Percentiles rank a stretch among this genome's conserved stretches.
phyloP scores from a whole-genome alignment of 768 basidiomycete genomes.

The Tricholoma terreum region DNA sequence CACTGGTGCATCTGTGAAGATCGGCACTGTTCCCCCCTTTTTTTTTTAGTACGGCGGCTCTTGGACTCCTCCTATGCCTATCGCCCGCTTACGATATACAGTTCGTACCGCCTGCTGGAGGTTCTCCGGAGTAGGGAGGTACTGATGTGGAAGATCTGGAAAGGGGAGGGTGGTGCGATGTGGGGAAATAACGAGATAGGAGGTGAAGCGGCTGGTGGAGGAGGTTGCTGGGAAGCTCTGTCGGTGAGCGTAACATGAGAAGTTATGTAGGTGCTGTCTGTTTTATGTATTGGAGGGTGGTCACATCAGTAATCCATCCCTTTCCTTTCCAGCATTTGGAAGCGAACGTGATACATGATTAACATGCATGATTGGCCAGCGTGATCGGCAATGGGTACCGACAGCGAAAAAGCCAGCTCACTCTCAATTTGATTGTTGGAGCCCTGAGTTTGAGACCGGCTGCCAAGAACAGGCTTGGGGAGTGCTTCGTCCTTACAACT shows the following conservation, averaged over 20 bases:
- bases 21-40: constrained; percentile 74
- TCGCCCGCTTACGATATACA: constrained; percentile 65
- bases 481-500: too few relatives aligned
- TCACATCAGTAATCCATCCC: too few relatives aligned
- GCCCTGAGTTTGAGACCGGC: too few relatives aligned
- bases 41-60: constrained; percentile 66
- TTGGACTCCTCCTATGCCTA: constrained; percentile 72
- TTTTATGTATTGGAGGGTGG: too few relatives aligned
- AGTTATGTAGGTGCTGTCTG: too few relatives aligned
- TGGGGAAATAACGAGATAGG: constrained; percentile 45
- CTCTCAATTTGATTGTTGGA: too few relatives aligned
- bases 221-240: constrained; percentile 57
- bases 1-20: constrained; percentile 80
- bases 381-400: too few relatives aligned
- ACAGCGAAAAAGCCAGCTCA: too few relatives aligned
- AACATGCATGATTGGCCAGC: too few relatives aligned
- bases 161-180: constrained; percentile 50
- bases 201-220: constrained; percentile 58
- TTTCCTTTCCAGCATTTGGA: too few relatives aligned
- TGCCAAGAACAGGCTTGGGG: too few relatives aligned
- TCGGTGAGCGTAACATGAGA: constrained; percentile 25
- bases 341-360: too few relatives aligned
- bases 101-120: constrained; percentile 57
- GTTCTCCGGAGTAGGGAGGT: constrained; percentile 61
- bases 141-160: constrained; percentile 55